Percentiles rank a stretch among this genome's conserved stretches.
Evolutionary conservation across 2,329 filamentous ascomycete species (phyloP).

Genomic region (Penicillium sp.): DNA sequence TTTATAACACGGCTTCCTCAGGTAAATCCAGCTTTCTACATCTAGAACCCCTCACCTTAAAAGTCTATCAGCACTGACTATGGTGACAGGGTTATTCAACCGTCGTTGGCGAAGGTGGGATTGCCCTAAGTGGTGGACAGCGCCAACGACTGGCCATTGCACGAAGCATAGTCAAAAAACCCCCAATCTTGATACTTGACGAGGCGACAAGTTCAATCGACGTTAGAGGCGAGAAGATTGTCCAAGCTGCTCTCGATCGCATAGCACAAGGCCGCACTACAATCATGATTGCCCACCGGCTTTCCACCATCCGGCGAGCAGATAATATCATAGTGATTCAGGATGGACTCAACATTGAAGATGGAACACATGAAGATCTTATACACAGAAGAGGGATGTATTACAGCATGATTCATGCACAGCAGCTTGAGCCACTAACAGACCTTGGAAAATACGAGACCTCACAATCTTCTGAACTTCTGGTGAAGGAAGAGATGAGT

Average conservation of each 20-base stretch:
- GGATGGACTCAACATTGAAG: constrained; percentile 79
- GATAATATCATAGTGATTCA: constrained; percentile 96
- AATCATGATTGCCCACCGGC: constrained; percentile 90
- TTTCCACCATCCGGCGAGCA: constrained; percentile 90
- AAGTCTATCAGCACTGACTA: background rate
- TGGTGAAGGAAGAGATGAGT: no score
- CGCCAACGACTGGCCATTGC: constrained; percentile 97
- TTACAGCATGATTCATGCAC: background rate
- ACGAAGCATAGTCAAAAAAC: constrained; percentile 83
- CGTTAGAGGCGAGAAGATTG: constrained; percentile 90
- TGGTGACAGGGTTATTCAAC: constrained; percentile 71
- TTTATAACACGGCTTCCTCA: constrained; percentile 82
- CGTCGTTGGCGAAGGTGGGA: constrained; percentile 88
- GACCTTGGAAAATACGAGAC: no score
- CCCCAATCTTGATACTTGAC: constrained; percentile 88
- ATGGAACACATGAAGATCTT: constrained; percentile 72
- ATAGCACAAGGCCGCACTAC: constrained; percentile 87
- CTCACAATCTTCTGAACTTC: no score
- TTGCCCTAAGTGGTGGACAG: constrained; percentile 89
- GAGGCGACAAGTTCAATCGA: constrained; percentile 94
- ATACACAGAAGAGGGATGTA: background rate
- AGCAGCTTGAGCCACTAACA: background rate
- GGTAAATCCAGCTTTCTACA: background rate
- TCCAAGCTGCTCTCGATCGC: constrained; percentile 87
- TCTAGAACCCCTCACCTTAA: background rate